phyloP scores from a whole-genome alignment of 257 asterid genomes.

The Craterostigma plantagineum region DNA sequence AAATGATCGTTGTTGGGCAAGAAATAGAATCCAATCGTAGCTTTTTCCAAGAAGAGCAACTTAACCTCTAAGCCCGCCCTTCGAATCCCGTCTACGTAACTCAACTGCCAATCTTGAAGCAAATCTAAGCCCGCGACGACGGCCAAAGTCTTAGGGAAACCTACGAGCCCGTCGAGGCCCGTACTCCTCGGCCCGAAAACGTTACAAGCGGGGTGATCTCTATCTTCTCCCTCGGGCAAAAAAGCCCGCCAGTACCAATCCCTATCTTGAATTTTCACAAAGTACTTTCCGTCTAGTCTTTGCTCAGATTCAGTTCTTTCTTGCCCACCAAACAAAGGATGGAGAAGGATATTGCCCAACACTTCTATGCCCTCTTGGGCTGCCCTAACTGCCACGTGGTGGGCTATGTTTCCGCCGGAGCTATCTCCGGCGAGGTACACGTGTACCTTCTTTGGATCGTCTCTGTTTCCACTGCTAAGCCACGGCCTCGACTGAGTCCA shows the following conservation, averaged over 20 bases:
- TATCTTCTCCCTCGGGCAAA: slow-evolving; percentile 1
- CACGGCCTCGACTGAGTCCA: slow-evolving; percentile 60
- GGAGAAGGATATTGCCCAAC: slow-evolving; percentile 2
- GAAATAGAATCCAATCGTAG: slow-evolving; percentile 80
- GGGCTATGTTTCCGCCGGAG: slow-evolving; percentile 5
- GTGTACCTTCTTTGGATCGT: background rate
- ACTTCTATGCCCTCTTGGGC: slow-evolving; percentile 1
- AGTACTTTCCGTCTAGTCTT: background rate
- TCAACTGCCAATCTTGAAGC: slow-evolving; percentile 68
- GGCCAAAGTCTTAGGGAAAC: slow-evolving; percentile 43
- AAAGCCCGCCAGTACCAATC: slow-evolving; percentile 5
- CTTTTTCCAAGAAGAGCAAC: slow-evolving; percentile 38
- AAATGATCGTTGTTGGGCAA: slow-evolving; percentile 70
- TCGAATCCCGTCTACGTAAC: slow-evolving; percentile 44
- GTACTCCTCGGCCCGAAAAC: slow-evolving; percentile 21
- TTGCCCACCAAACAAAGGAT: slow-evolving; percentile 1
- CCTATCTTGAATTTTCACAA: background rate
- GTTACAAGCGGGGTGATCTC: slow-evolving; percentile 2
- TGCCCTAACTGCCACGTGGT: slow-evolving; percentile 1
- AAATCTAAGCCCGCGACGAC: slow-evolving; percentile 83
- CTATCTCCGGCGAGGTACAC: slow-evolving; percentile 4
- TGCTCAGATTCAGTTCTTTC: slow-evolving; percentile 1
- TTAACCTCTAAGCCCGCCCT: slow-evolving; percentile 32
- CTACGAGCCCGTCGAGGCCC: slow-evolving; percentile 17
- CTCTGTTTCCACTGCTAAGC: slow-evolving; percentile 62